Base-by-base conservation (phyloP, 2,329 filamentous ascomycete genomes). In the Arthroderma sp. region DNA sequence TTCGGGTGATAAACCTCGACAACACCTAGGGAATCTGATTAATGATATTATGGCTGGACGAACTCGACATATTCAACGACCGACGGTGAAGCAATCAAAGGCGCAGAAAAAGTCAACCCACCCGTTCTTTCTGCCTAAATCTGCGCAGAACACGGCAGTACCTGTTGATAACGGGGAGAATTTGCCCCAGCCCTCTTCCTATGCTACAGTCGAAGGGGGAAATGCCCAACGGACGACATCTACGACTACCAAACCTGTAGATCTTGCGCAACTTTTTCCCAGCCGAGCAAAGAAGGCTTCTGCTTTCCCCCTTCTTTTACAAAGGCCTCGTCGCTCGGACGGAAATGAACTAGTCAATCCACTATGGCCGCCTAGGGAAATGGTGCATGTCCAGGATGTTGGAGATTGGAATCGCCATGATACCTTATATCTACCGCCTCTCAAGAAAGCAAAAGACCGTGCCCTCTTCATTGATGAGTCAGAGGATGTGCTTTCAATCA, bases 91-190 rank as follows among this genome's bases (percentile, higher is more conserved):
- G 37, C 47, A 37, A 38, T 55, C 50, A 45, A 38, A 50, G 36
- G 40, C 51, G 46, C 48, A 53, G 50, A 32, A 58, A 51, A 78
- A 74, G 53, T 53, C 67, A 1, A 73, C 75, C 0, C 80, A 87
- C 61, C 82, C 83, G 0, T 84, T 87, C 56, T 87, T 87, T 55
- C 57, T 72, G 10, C 75, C 73, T 4, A 83, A 79, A 52, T 22
- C 68, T 5, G 59, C 62, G 6, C 58, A 57, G 4, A 49, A 54
- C 29, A 32, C 41, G n/a, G 36, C 29, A 5, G 31, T 22, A 22
- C 15, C 15, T 22, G 15, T 22, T 22, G 15, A 22, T 22, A 22
- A 22, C 15, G 15, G 15, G 15, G 15, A 22, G 15, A 22, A 22
- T 22, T 22, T 22, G 15, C 15, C 15, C 15, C 15, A 22, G 3